Conservation (phyloP, 2,329 filamentous ascomycete genomes). For the Cryphonectria japonica region DNA sequence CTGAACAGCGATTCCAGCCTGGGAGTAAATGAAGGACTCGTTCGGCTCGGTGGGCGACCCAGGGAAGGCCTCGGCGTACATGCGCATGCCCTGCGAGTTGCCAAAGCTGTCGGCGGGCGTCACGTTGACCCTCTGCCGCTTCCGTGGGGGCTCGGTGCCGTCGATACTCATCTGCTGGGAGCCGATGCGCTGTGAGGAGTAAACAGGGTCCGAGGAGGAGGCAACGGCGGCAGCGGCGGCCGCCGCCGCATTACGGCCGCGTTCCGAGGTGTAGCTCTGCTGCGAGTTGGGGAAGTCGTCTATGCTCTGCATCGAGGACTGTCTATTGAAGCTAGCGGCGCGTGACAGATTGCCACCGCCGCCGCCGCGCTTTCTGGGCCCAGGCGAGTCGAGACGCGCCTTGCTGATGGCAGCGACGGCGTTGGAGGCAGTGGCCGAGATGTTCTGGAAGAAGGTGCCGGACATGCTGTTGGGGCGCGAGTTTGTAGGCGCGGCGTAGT, state of each 20-base stretch:
- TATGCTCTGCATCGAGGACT: conserved; percentile 71
- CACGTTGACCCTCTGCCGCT: conserved; percentile 67
- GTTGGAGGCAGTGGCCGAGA: conserved; percentile 88
- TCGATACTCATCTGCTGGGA: conserved; percentile 53
- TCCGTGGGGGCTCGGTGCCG: conserved; percentile 76
- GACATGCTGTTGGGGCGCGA: conserved; percentile 67
- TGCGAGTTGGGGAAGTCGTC: conserved; percentile 77
- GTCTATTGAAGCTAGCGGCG: conserved; percentile 71
- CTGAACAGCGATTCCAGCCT: conserved; percentile 49
- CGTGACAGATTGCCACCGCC: conserved; percentile 57
- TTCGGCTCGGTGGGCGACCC: conserved; percentile 80
- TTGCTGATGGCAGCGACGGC: conserved; percentile 97
- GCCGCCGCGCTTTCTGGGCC: conserved; percentile 60
- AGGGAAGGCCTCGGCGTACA: conserved; percentile 56
- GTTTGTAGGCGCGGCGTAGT: conserved; percentile 80
- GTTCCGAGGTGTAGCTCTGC: conserved; percentile 79
- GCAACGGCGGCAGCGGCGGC: conserved; percentile 35
- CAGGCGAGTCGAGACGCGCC: conserved; percentile 88
- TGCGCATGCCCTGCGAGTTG: conserved; percentile 53
- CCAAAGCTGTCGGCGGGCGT: conserved; percentile 63
- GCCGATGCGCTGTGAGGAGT: conserved; percentile 58
- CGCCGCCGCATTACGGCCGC: conserved; percentile 61
- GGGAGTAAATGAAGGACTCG: conserved; percentile 74
- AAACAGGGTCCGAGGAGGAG: conserved; percentile 61
- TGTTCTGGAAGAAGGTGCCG: conserved; percentile 96